Evolutionary conservation across 352 stramenopile genomes (phyloP).

Genomic region (Paralagenidium karlingii): DNA sequence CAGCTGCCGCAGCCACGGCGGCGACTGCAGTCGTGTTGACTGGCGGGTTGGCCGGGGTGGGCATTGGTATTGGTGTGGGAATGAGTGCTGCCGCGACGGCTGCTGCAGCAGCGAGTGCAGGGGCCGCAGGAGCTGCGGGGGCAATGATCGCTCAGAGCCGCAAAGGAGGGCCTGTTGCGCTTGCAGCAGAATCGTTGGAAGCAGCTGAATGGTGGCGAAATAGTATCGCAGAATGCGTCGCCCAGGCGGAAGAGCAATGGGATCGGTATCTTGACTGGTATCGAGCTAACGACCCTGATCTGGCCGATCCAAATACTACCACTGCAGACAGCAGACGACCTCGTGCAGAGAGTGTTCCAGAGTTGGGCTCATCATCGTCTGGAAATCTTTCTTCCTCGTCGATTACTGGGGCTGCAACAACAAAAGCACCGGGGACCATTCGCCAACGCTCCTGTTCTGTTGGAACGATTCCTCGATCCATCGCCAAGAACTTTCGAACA

Average conservation of each 20-base stretch:
- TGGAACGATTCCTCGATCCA: constrained; percentile 56
- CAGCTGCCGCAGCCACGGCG: constrained; percentile 54
- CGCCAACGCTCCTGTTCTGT: constrained; percentile 41
- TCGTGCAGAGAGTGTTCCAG: too few relatives aligned
- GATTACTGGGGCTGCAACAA: too few relatives aligned
- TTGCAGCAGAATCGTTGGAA: constrained; percentile 72
- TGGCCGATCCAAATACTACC: background rate
- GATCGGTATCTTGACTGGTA: constrained; percentile 81
- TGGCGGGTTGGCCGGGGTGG: constrained; percentile 58
- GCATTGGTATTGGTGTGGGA: constrained; percentile 65
- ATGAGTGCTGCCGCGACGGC: constrained; percentile 40
- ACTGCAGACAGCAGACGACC: too few relatives aligned
- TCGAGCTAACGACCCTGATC: background rate
- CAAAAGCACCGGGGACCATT: too few relatives aligned
- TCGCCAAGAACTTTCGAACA: constrained; percentile 64
- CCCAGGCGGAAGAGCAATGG: constrained; percentile 75
- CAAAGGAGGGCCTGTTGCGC: constrained; percentile 53
- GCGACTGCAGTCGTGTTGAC: constrained; percentile 70
- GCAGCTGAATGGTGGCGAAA: constrained; percentile 79
- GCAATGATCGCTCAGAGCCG: constrained; percentile 27
- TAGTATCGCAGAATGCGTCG: constrained; percentile 75
- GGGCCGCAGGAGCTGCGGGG: constrained; percentile 38
- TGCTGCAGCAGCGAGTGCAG: constrained; percentile 48
- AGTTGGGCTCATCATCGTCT: constrained; percentile 4
- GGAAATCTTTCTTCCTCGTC: background rate